phyloP scores from a whole-genome alignment of 192 early-diverging fungal genomes.

The Podila epicladia region DNA sequence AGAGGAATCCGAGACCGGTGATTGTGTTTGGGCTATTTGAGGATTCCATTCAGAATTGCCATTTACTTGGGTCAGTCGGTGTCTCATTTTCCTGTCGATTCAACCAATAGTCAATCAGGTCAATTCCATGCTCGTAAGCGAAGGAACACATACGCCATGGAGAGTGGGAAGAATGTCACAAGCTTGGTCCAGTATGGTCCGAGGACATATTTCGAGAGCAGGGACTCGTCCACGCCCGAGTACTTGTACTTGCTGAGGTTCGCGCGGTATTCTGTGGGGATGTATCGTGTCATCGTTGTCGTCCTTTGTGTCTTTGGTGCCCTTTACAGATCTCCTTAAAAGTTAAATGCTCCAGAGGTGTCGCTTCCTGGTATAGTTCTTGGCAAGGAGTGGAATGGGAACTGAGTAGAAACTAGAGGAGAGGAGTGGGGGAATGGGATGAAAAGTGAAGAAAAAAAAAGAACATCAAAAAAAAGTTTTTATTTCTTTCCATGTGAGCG shows the following conservation, averaged over 20 bases:
- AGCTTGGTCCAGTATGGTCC: slow-evolving; percentile 89
- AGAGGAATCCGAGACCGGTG: slow-evolving; percentile 86
- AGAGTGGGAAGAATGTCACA: slow-evolving; percentile 84
- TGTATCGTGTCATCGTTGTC: slow-evolving; percentile 56
- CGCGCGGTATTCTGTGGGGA: slow-evolving; percentile 65
- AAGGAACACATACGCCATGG: slow-evolving; percentile 76
- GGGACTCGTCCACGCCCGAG: slow-evolving; percentile 85
- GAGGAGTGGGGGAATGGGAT: not conserved
- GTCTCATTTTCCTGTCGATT: not conserved
- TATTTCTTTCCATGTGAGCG: not conserved
- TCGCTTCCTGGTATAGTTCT: not conserved
- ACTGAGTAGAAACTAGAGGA: not conserved
- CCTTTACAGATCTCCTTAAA: not conserved
- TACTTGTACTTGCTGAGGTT: slow-evolving; percentile 90
- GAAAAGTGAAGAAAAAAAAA: not conserved
- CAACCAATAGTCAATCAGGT: too few species aligned
- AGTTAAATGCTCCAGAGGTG: too few species aligned
- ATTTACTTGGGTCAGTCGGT: not conserved
- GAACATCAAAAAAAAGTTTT: not conserved
- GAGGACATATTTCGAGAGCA: slow-evolving; percentile 77
- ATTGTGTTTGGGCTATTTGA: slow-evolving; percentile 83
- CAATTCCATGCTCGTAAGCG: not conserved
- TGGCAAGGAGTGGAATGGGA: not conserved
- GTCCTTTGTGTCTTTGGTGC: not conserved
- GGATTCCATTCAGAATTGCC: not conserved